Evolutionary conservation across 345 rosid genomes (phyloP).

Genomic region (Pistacia vera): DNA sequence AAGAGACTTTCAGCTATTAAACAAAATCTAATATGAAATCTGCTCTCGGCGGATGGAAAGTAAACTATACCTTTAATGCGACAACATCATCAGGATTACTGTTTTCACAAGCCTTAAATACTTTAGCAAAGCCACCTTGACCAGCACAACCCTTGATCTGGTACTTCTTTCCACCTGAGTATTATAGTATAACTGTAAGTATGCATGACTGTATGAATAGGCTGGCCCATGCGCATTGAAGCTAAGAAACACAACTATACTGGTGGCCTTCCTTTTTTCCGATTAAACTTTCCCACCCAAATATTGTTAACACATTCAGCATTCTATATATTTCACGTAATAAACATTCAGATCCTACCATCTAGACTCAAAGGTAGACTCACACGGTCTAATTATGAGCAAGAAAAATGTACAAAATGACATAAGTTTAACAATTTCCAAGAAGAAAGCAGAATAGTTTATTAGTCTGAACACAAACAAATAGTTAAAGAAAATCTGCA

Average conservation of each 20-base stretch:
- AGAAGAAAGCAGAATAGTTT: neutral
- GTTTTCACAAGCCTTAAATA: slow-evolving; percentile 71
- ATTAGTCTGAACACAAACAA: too few relatives aligned
- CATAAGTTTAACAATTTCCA: neutral
- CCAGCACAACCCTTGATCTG: slow-evolving; percentile 98
- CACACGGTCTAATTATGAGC: neutral
- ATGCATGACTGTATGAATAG: neutral
- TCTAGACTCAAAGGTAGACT: neutral
- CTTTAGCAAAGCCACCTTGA: slow-evolving; percentile 90
- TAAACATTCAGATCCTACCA: neutral
- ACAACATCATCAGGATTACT: slow-evolving; percentile 77
- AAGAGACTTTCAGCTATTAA: slow-evolving; percentile 19
- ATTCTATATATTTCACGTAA: neutral
- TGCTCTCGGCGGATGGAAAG: slow-evolving; percentile 2
- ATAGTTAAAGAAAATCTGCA: too few relatives aligned
- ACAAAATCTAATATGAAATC: neutral
- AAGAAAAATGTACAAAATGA: neutral
- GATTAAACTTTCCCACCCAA: neutral
- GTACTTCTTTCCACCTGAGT: slow-evolving; percentile 83
- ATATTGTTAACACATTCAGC: neutral
- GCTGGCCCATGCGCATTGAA: neutral
- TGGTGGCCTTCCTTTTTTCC: neutral
- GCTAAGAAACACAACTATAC: neutral
- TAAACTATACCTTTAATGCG: slow-evolving; percentile 69
- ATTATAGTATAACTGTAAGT: slow-evolving; percentile 9